These are phyloP conservation scores for Fulvia fulva DNA, from an alignment of 2,329 filamentous ascomycete genomes.

Conservation along the genomic window DNA sequence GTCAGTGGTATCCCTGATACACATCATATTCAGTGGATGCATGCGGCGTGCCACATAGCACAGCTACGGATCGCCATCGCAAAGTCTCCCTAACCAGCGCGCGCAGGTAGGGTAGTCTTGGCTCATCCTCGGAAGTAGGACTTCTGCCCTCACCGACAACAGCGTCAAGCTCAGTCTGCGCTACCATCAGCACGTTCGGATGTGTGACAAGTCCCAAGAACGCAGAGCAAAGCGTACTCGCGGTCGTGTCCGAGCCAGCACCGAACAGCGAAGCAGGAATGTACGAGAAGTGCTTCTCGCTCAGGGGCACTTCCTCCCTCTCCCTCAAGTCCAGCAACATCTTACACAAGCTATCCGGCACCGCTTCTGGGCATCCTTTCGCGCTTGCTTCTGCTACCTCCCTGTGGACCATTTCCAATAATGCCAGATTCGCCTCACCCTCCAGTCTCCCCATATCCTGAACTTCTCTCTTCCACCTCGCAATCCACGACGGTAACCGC, in stretches of 20 bases:
- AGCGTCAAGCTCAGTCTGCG: conserved; percentile 28
- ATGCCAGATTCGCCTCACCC: conserved; percentile 40
- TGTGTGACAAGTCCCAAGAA: conserved; percentile 48
- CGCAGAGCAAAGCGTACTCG: conserved; percentile 46
- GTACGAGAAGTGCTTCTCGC: conserved; percentile 42
- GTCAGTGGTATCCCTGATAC: conserved; percentile 14
- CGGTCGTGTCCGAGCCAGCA: conserved; percentile 50
- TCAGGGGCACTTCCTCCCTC: conserved; percentile 39
- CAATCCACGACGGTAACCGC: conserved; percentile 42
- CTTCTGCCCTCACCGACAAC: conserved; percentile 21
- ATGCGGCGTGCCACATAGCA: conserved; percentile 34
- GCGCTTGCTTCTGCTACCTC: conserved; percentile 38
- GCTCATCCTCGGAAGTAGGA: conserved; percentile 27
- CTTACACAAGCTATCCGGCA: conserved; percentile 44
- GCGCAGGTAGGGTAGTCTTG: conserved; percentile 24
- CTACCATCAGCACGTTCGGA: conserved; percentile 39
- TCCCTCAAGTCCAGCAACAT: conserved; percentile 42
- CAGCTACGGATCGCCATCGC: conserved; percentile 30
- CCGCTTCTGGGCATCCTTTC: conserved; percentile 27
- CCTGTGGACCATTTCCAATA: conserved; percentile 40
- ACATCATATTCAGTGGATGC: conserved; percentile 28
- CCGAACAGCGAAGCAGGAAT: conserved; percentile 45
- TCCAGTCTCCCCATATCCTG: conserved; percentile 38
- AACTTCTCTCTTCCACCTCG: conserved; percentile 48
- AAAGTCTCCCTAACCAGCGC: conserved; percentile 31